Percentiles rank a stretch among this genome's conserved stretches.
Conservation (phyloP, 345 rosid genomes). For the Turritis glabra region DNA sequence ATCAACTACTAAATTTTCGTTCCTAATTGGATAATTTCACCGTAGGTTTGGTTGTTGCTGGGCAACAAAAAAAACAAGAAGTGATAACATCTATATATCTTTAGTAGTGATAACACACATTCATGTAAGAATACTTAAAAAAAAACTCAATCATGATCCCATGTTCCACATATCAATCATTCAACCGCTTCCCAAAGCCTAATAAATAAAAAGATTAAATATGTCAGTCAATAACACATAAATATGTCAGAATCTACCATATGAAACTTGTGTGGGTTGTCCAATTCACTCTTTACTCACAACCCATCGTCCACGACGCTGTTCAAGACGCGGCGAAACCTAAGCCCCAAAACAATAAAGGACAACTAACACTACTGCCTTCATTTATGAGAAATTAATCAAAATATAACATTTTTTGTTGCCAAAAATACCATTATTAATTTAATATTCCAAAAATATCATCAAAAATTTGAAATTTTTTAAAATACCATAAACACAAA, state of each 20-base stretch:
- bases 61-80: neutral
- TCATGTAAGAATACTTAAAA: neutral
- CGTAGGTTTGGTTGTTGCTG: neutral
- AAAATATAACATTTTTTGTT: too few relatives aligned
- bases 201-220: neutral
- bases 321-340: slow-evolving; percentile 21
- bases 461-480: too few relatives aligned
- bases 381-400: too few relatives aligned
- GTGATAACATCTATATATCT: too few relatives aligned
- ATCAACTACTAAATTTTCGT: neutral
- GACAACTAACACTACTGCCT: neutral
- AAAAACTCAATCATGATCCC: neutral
- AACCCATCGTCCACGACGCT: neutral
- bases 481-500: too few relatives aligned
- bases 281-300: slow-evolving; percentile 12
- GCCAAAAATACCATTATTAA: too few relatives aligned
- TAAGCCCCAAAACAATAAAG: neutral
- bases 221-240: too few relatives aligned
- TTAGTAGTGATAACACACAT: neutral
- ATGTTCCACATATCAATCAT: slow-evolving; percentile 5
- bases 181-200: slow-evolving; percentile 14
- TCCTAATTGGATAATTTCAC: neutral
- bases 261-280: slow-evolving; percentile 10
- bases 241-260: slow-evolving; percentile 16
- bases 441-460: too few relatives aligned